Conservation (phyloP, 1,284 basidiomycete genomes). For the Waitea zeae region DNA sequence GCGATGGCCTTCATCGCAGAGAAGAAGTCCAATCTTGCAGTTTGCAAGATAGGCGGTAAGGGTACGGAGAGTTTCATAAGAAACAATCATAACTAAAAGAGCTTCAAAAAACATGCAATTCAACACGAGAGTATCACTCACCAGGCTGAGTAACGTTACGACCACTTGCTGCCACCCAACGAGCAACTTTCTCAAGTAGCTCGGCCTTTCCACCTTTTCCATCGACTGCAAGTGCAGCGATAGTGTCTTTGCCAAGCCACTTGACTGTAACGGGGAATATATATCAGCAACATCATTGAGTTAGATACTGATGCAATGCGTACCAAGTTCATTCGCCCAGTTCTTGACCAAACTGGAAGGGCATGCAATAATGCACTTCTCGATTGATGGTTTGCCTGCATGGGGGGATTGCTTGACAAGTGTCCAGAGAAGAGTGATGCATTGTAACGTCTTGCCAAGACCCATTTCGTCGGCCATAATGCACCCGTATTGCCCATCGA, state of each 20-base stretch:
- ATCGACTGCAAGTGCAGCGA: constrained; percentile 73
- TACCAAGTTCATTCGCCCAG: constrained; percentile 95
- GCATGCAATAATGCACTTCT: constrained; percentile 97
- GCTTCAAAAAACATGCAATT: neutral
- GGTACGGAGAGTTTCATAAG: constrained; percentile 91
- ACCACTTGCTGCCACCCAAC: constrained; percentile 79
- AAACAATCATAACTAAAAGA: constrained; percentile 90
- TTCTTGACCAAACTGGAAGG: constrained; percentile 95
- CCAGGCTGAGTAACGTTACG: constrained; percentile 82
- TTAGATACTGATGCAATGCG: constrained; percentile 11
- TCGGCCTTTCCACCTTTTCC: constrained; percentile 81
- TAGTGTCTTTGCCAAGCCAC: constrained; percentile 79
- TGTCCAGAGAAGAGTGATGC: constrained; percentile 93
- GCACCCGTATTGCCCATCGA: constrained; percentile 86
- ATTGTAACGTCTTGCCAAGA: constrained; percentile 90
- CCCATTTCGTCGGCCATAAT: constrained; percentile 99
- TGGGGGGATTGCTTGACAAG: constrained; percentile 92
- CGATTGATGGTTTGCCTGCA: constrained; percentile 75
- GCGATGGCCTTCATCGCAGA: constrained; percentile 95
- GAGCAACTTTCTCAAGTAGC: constrained; percentile 58
- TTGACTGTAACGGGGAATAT: constrained; percentile 39
- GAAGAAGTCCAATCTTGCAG: constrained; percentile 76
- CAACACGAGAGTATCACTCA: constrained; percentile 15
- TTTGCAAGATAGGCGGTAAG: constrained; percentile 59
- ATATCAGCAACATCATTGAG: constrained; percentile 1